A percentile compares a stretch with the other conserved stretches of the same genome.
phyloP scores from a whole-genome alignment of 371 early-diverging fungal species.

The Mortierella sp. region DNA sequence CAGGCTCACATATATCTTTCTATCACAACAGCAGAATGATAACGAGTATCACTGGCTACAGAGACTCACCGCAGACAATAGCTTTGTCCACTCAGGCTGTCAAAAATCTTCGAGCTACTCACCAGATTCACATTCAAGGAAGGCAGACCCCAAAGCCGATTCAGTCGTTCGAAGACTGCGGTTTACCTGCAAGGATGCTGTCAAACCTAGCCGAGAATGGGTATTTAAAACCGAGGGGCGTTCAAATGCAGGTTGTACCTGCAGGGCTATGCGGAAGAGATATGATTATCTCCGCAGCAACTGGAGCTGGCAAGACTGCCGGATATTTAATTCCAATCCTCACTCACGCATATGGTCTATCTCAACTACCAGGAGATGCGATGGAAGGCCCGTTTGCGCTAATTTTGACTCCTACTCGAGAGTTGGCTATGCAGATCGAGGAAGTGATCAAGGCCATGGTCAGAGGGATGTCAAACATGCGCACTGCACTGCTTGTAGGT shows the following conservation, averaged over 20 bases:
- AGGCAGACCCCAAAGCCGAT: conserved; percentile 64
- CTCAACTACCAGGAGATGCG: conserved; percentile 36
- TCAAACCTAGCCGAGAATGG: conserved; percentile 58
- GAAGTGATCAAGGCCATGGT: conserved; percentile 59
- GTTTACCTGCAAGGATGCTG: conserved; percentile 57
- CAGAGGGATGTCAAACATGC: conserved; percentile 63
- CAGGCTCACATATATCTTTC: neutral
- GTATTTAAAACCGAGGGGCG: conserved; percentile 63
- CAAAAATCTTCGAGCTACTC: conserved; percentile 57
- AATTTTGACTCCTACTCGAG: conserved; percentile 71
- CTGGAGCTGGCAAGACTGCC: conserved; percentile 75
- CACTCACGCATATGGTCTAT: conserved; percentile 64
- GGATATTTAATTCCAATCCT: conserved; percentile 67
- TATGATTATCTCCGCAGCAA: conserved; percentile 75
- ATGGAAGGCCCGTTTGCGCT: conserved; percentile 66
- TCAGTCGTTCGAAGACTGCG: conserved; percentile 63
- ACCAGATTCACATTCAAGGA: conserved; percentile 63
- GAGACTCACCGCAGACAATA: conserved; percentile 57
- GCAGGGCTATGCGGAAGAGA: conserved; percentile 77
- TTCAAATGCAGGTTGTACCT: conserved; percentile 80
- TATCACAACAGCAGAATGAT: conserved; percentile 57
- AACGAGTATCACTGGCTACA: conserved; percentile 61
- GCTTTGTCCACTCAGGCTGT: conserved; percentile 45
- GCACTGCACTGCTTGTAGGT: conserved; percentile 68
- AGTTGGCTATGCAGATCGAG: conserved; percentile 68